Evolutionary conservation across 345 rosid genomes (phyloP).

Genomic region (Limnanthes douglasii): DNA sequence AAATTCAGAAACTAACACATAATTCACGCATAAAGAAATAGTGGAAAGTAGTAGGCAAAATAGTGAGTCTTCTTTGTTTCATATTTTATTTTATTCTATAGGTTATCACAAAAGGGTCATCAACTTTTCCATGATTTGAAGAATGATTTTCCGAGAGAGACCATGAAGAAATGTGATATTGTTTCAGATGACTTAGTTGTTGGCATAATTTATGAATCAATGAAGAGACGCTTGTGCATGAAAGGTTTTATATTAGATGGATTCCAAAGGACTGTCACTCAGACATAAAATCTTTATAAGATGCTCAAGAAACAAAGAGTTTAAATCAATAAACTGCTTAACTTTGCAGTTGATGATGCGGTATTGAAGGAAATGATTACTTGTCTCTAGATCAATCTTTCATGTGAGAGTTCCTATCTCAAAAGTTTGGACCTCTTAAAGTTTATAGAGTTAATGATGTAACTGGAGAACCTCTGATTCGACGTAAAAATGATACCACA

Average conservation of each 20-base stretch:
- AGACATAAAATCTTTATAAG: constrained; percentile 92
- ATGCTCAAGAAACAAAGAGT: constrained; percentile 75
- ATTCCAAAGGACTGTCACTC: constrained; percentile 80
- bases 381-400: constrained; percentile 93
- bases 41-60: no score
- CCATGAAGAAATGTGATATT: constrained; percentile 97
- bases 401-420: constrained; percentile 88
- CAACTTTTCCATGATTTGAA: no score
- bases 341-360: constrained; percentile 77
- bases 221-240: constrained; percentile 79
- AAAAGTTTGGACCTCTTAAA: constrained; percentile 79
- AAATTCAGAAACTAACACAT: no score
- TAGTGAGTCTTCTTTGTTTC: no score
- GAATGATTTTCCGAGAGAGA: no score
- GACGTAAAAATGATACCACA: constrained; percentile 81
- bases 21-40: no score
- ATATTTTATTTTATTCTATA: no score
- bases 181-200: constrained; percentile 94
- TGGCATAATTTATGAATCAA: constrained; percentile 88
- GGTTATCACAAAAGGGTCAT: no score
- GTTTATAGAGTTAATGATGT: constrained; percentile 77
- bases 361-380: constrained; percentile 92
- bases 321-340: constrained; percentile 66
- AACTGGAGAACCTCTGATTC: constrained; percentile 86
- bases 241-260: constrained; percentile 97